phyloP scores from a whole-genome alignment of 805 yeast genomes.

The Cyberlindnera misumaiensis region DNA sequence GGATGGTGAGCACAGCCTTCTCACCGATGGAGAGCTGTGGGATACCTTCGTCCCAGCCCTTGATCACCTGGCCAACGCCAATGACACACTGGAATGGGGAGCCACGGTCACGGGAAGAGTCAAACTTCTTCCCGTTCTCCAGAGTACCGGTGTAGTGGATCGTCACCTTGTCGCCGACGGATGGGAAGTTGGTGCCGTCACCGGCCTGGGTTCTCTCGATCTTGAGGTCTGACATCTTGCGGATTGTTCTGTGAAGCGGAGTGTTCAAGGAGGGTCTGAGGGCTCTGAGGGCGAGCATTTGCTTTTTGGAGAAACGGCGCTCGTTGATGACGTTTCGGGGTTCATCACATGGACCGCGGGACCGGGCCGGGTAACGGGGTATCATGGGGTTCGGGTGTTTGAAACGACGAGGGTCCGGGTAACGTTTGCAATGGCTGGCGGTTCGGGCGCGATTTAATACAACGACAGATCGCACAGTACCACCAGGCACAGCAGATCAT shows the following conservation, averaged over 20 bases:
- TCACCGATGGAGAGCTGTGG: slow-evolving; percentile 91
- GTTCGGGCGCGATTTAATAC: no score
- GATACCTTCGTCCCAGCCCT: slow-evolving; percentile 95
- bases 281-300: slow-evolving; percentile 12
- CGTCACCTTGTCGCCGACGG: slow-evolving; percentile 80
- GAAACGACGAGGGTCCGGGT: no score
- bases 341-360: no score
- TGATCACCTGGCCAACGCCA: slow-evolving; percentile 95
- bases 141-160: slow-evolving; percentile 95
- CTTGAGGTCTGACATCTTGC: slow-evolving; percentile 24
- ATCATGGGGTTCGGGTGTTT: no score
- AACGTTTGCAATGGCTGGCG: no score
- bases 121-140: slow-evolving; percentile 93
- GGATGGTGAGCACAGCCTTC: slow-evolving; percentile 86
- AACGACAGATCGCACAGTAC: no score
- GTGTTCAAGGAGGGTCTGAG: slow-evolving; percentile 3
- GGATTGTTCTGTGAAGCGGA: slow-evolving; percentile 3
- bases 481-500: no score
- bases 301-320: not conserved
- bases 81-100: slow-evolving; percentile 90
- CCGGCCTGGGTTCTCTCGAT: slow-evolving; percentile 33
- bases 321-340: no score
- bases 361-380: no score
- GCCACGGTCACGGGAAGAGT: slow-evolving; percentile 91
- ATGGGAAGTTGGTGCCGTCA: slow-evolving; percentile 84